These are phyloP conservation scores for Butyriboletus regius DNA, from an alignment of 1,284 basidiomycete species.

Conservation along the genomic window DNA sequence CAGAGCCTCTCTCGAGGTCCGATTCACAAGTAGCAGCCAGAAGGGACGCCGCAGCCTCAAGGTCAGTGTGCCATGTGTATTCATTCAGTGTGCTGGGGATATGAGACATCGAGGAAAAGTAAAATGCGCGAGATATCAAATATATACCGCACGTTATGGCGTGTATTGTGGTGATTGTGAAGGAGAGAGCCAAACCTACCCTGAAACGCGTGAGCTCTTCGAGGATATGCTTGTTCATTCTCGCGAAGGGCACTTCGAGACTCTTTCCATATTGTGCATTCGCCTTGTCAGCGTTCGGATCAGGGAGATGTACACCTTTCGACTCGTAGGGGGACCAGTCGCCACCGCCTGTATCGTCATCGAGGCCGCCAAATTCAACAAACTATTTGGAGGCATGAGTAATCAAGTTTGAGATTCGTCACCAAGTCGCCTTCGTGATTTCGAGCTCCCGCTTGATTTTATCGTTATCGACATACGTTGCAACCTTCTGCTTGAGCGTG, in stretches of 20 bases:
- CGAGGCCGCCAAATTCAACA: constrained; percentile 84
- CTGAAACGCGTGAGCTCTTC: constrained; percentile 89
- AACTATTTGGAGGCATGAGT: constrained; percentile 46
- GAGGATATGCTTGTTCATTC: no score
- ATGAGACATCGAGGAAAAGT: not conserved
- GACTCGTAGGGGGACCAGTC: constrained; percentile 35
- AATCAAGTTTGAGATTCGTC: not conserved
- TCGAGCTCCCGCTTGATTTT: constrained; percentile 93
- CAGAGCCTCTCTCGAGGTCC: not conserved
- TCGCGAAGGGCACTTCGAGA: constrained; percentile 69
- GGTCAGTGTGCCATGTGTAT: not conserved
- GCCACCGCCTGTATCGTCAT: constrained; percentile 52
- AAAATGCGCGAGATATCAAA: not conserved
- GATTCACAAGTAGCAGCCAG: not conserved
- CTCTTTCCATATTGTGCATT: constrained; percentile 71
- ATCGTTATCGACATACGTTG: constrained; percentile 78
- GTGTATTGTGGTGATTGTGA: not conserved
- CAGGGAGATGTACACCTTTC: constrained; percentile 57
- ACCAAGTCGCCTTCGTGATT: constrained; percentile 66
- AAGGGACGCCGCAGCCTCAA: not conserved
- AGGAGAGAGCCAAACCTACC: constrained; percentile 37
- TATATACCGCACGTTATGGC: not conserved
- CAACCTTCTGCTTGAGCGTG: constrained; percentile 59
- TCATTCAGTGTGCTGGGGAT: not conserved
- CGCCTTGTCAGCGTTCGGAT: constrained; percentile 79